Evolutionary conservation across 208 protist species (phyloP), one percentile per base, ranked within the genome.

Genomic region (Crithidia bombi): DNA sequence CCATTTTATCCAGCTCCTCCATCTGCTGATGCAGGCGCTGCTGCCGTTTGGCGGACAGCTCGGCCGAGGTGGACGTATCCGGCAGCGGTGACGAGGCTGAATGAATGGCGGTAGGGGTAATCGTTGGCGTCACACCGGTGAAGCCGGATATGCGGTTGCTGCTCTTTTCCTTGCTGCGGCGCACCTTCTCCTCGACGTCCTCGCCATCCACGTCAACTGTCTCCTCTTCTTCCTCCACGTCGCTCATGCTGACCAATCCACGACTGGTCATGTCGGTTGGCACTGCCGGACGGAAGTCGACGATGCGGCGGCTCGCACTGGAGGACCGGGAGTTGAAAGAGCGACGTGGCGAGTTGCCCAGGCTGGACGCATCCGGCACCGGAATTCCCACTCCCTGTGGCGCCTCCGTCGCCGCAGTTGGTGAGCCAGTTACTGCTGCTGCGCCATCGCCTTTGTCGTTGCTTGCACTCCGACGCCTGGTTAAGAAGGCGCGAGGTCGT

Each of bases 1-100:
- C 63, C 47, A 71, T 54, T 49, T 68, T 70, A 17, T 65, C 57
- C n/a, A 74, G 64, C 49, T 80, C 70, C 33, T 73, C 56, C 52
- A 69, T 30, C 36, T 63, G 68, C 47, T 46, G 38, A 44, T 43
- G 44, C 50, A 71, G 44, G 11, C 71, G 52, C 44, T 73, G 62
- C 36, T 75, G 62, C 38, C 67, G 56, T 50, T 46, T 59, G 0
- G 21, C 59, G 6, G 68, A 66, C n/a, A 28, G 9, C 36, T 71
- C 17, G 39, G 33, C 54, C 35, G 36, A 38, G 32, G 52, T 64
- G 36, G 66, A 57, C 17, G 59, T 46, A 50, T 55, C 68, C 2
- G 38, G 39, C 50, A 67, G 38, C 19, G 58, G 58, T 12, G 59
- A 74, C 23, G 56, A 54, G 21, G 59, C 39, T 28, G 59, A 62